These are phyloP conservation scores for Malassezia sp. DNA, from an alignment of 1,284 basidiomycete genomes.

Conservation along the genomic window DNA sequence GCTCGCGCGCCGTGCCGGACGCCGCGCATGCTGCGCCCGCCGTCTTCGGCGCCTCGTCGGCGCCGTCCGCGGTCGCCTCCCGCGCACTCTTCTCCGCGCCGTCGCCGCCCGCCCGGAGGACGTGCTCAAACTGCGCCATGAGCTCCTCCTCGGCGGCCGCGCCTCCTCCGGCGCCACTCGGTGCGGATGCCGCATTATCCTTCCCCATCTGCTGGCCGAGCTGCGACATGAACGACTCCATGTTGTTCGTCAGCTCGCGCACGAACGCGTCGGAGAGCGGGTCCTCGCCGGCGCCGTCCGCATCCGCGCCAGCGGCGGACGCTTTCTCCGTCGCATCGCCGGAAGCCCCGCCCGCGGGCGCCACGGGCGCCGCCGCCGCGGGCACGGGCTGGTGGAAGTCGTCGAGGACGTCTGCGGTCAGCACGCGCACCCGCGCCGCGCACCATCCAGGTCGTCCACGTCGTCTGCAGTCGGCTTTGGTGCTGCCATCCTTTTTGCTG, in stretches of 20 bases:
- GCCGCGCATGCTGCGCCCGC: not conserved
- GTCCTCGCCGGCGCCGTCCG: constrained; percentile 47
- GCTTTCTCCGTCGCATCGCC: constrained; percentile 16
- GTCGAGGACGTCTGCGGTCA: constrained; percentile 53
- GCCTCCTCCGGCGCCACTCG: constrained; percentile 11
- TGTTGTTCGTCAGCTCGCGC: constrained; percentile 62
- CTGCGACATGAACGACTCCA: constrained; percentile 72
- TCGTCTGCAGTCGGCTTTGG: constrained; percentile 29
- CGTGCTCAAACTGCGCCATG: constrained; percentile 43
- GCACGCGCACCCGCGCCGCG: not conserved
- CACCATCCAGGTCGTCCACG: constrained; percentile 42
- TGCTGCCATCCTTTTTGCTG: constrained; percentile 9
- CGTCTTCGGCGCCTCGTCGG: not conserved
- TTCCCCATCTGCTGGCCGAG: constrained; percentile 47
- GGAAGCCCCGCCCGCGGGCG: constrained; percentile 36
- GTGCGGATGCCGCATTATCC: not conserved
- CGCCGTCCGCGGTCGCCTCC: no score
- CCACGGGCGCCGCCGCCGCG: constrained; percentile 35
- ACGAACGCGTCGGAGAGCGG: constrained; percentile 53
- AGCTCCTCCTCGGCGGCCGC: constrained; percentile 34
- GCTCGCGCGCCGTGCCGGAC: constrained; percentile 17
- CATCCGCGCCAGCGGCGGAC: not conserved
- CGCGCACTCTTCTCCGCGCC: constrained; percentile 1
- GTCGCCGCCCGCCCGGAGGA: constrained; percentile 21
- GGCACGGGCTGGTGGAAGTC: constrained; percentile 44